phyloP scores from a whole-genome alignment of 768 basidiomycete species.

The Tylopilus vinaceipallidus region DNA sequence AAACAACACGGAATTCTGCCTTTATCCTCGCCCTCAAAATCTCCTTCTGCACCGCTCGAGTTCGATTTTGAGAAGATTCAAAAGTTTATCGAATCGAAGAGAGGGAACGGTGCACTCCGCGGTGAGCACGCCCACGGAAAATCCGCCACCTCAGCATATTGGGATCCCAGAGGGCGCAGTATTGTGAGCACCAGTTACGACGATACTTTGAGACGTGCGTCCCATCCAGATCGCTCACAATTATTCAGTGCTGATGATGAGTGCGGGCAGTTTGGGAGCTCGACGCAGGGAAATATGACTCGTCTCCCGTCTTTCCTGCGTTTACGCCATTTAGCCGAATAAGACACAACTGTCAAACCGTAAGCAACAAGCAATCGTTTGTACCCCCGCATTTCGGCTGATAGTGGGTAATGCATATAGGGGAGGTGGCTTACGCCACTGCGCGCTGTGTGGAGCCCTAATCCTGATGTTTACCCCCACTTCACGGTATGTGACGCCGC shows the following conservation, averaged over 20 bases:
- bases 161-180: conserved; percentile 77
- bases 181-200: conserved; percentile 88
- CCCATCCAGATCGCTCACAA: background rate
- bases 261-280: conserved; percentile 70
- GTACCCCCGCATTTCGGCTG: background rate
- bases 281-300: conserved; percentile 47
- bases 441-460: conserved; percentile 74
- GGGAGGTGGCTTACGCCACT: conserved; percentile 81
- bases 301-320: conserved; percentile 49
- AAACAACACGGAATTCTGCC: conserved; percentile 16
- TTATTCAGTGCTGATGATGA: conserved; percentile 9
- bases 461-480: conserved; percentile 79
- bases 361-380: conserved; percentile 31
- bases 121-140: conserved; percentile 70
- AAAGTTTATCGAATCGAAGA: conserved; percentile 47
- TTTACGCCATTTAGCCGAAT: conserved; percentile 64
- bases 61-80: conserved; percentile 44
- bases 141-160: conserved; percentile 80
- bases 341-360: conserved; percentile 79
- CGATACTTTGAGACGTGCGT: conserved; percentile 68
- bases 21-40: conserved; percentile 20
- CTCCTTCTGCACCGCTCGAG: conserved; percentile 22
- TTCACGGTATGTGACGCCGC: conserved; percentile 57
- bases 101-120: conserved; percentile 55
- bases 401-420: conserved; percentile 35